Evolutionary conservation across 805 yeast species (phyloP).

Genomic region (Brettanomyces nanus): DNA sequence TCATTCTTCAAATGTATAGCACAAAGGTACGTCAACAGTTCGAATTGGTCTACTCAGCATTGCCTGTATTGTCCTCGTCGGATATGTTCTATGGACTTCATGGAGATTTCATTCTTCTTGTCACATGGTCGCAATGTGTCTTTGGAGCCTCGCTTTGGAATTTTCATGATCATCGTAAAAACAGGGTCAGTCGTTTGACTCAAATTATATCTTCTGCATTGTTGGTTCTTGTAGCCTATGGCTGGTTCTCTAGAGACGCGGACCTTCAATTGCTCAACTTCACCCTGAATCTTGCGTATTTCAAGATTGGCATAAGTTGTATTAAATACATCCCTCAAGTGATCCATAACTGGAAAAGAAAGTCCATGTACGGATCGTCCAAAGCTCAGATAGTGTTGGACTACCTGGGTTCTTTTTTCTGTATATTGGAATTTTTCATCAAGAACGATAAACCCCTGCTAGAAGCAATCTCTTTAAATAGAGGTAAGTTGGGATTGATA

Average conservation of each 20-base stretch:
- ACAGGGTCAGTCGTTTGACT: slow-evolving; percentile 18
- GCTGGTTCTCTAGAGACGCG: slow-evolving; percentile 6
- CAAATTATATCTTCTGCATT: slow-evolving; percentile 9
- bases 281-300: slow-evolving; percentile 33
- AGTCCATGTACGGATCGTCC: slow-evolving; percentile 39
- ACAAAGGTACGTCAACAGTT: slow-evolving; percentile 26
- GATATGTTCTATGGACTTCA: slow-evolving; percentile 42
- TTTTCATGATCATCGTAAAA: slow-evolving; percentile 25
- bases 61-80: slow-evolving; percentile 34
- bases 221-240: slow-evolving; percentile 10
- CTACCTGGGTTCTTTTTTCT: slow-evolving; percentile 33
- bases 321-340: slow-evolving; percentile 47
- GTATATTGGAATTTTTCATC: slow-evolving; percentile 31
- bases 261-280: slow-evolving; percentile 27
- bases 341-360: slow-evolving; percentile 30
- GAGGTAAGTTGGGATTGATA: slow-evolving; percentile 36
- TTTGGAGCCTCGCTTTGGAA: slow-evolving; percentile 27
- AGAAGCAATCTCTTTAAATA: slow-evolving; percentile 28
- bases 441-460: slow-evolving; percentile 24
- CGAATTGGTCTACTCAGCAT: slow-evolving; percentile 20
- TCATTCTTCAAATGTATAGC: slow-evolving; percentile 33
- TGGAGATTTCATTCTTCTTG: slow-evolving; percentile 34
- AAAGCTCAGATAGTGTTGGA: slow-evolving; percentile 32
- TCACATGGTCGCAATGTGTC: slow-evolving; percentile 31
- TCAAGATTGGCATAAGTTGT: slow-evolving; percentile 36